A percentile compares a stretch with the other conserved stretches of the same genome.
Conservation (phyloP, 2,329 filamentous ascomycete species). For the Verticillium dahliae region DNA sequence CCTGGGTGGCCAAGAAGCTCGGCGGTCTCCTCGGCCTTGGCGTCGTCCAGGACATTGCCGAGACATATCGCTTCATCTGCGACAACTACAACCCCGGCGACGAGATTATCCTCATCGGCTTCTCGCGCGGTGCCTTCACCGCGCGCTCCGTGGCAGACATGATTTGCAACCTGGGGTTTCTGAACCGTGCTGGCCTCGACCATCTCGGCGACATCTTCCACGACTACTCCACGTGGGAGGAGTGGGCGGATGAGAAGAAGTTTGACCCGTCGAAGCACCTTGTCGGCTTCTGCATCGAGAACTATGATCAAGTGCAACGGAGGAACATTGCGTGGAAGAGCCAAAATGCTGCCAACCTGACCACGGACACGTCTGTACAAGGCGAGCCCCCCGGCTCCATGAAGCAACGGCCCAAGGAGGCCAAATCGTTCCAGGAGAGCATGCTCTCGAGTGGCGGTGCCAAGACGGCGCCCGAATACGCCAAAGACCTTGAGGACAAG, state of each 20-base stretch:
- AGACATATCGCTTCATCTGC: constrained; percentile 27
- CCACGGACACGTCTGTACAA: background rate
- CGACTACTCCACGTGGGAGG: constrained; percentile 9
- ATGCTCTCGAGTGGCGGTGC: background rate
- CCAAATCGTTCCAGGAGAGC: background rate
- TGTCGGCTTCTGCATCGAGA: constrained; percentile 3
- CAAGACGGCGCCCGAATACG: background rate
- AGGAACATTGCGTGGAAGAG: background rate
- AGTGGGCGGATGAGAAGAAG: background rate
- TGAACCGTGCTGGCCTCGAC: constrained; percentile 10
- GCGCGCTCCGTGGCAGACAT: constrained; percentile 23
- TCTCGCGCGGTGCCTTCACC: constrained; percentile 28
- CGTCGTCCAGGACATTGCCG: constrained; percentile 20
- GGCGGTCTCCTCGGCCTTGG: constrained; percentile 18
- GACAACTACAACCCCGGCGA: constrained; percentile 26
- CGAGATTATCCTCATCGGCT: constrained; percentile 27
- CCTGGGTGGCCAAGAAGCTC: constrained; percentile 13
- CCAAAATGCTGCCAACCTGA: background rate
- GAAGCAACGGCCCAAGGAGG: background rate
- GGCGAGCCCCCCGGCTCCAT: background rate
- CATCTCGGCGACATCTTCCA: constrained; percentile 7
- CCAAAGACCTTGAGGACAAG: background rate
- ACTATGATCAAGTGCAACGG: background rate
- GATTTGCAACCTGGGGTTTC: constrained; percentile 10
- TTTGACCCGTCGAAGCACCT: constrained; percentile 6